A percentile compares a stretch with the other conserved stretches of the same genome.
phyloP scores from a whole-genome alignment of 1,284 basidiomycete genomes.

The Violaceomyces palustris region DNA sequence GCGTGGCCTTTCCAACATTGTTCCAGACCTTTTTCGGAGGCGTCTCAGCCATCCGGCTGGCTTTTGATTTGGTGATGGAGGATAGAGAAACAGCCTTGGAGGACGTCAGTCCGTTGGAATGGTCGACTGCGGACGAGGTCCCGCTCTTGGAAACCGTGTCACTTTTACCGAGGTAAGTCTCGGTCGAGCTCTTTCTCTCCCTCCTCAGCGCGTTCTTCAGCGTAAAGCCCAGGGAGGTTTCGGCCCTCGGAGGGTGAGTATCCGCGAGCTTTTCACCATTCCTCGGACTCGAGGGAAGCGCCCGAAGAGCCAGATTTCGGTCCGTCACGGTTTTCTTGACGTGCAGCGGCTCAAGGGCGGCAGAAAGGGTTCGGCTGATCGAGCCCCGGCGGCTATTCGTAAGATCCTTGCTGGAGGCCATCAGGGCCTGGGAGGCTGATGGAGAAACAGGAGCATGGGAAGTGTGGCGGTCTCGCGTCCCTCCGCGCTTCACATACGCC shows the following conservation, averaged over 20 bases:
- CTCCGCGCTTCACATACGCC: no score
- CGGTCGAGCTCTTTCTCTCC: conserved; percentile 10
- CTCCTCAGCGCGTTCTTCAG: conserved; percentile 14
- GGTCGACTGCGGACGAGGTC: not conserved
- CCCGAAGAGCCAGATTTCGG: conserved; percentile 1
- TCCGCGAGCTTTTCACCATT: not conserved
- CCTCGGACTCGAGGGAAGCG: conserved; percentile 3
- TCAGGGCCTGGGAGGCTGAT: not conserved
- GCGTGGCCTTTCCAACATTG: no score
- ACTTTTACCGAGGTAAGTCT: no score
- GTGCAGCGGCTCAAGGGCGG: not conserved
- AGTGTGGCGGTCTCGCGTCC: no score
- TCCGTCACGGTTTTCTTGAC: not conserved
- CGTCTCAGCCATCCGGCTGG: not conserved
- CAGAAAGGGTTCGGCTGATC: not conserved
- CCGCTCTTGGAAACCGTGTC: conserved; percentile 2
- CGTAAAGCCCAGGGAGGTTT: conserved; percentile 16
- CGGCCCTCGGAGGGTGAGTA: conserved; percentile 8
- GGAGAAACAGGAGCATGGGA: no score
- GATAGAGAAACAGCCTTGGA: not conserved
- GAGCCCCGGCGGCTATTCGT: not conserved
- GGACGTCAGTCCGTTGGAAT: not conserved
- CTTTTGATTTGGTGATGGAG: not conserved
- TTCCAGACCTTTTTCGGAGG: no score
- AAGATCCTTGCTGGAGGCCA: not conserved